Conservation (phyloP, 306 rosid genomes). For the Benincasa hispida region DNA sequence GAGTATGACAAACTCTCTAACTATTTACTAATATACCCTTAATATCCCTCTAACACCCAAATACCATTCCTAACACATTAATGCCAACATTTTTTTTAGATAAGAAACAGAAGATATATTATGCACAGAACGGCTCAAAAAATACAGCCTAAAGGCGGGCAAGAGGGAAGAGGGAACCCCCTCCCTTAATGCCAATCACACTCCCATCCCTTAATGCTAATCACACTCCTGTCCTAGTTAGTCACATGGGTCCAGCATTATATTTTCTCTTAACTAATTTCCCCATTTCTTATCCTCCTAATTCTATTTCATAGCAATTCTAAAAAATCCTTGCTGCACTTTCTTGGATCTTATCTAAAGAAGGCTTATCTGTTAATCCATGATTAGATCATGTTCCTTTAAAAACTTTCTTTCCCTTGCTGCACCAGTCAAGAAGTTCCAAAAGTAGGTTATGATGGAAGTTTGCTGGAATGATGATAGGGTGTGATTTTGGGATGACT, state of each 20-base stretch:
- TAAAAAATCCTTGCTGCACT: background rate
- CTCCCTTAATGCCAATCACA: background rate
- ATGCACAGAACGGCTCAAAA: no score
- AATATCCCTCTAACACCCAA: no score
- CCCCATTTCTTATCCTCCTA: background rate
- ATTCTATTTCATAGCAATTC: background rate
- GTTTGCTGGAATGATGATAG: background rate
- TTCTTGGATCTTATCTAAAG: background rate
- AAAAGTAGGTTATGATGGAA: background rate
- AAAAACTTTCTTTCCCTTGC: background rate
- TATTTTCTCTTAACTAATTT: background rate
- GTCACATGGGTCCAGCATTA: background rate
- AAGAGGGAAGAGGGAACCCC: no score
- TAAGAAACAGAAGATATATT: no score
- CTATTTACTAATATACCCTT: no score
- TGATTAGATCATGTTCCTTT: background rate
- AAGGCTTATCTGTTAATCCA: background rate
- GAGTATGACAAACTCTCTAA: no score
- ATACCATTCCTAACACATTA: no score
- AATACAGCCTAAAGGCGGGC: no score
- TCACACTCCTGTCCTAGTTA: background rate
- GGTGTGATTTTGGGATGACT: background rate
- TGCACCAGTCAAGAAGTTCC: background rate
- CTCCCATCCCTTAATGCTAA: background rate
- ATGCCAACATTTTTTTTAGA: background rate